Base-by-base conservation (phyloP, 129 eudicot species). In the Chrysanthemum seticuspe region DNA sequence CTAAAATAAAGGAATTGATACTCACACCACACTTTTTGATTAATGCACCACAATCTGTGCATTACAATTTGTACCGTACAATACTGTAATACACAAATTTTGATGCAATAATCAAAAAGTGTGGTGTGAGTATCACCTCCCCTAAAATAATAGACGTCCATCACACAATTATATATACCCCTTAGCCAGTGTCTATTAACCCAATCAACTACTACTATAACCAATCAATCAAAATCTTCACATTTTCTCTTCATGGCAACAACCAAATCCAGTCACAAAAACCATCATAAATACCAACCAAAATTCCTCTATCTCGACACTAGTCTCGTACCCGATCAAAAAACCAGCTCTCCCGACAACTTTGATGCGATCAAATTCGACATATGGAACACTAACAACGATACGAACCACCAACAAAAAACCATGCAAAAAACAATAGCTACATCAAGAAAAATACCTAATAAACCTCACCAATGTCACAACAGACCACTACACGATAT, bases 311-410 rank as follows among this genome's bases (percentile, higher is more conserved):
- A 72, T 65, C 83, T 69, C 21, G 74, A 77, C 61, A 77, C 21
- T 21, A 21, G 58, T 21, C 27, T 61, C 10, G 82, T 63, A 53
- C 65, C 56, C 27, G 76, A 79, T 49, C 63, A 50, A 10, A 72
- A 45, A 65, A 8, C 19, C 31, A 72, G 16, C 50, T 61, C 81
- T 16, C 11, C 54, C 25, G 62, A 71, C 58, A 62, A 62, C 15
- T 76, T 86, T 44, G 89, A 89, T 14, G 71, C 78, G 62, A 79
- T 85, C 29, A 87, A 85, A 65, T 67, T 89, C 45, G 85, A 83
- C 8, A 15, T 85, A 10, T 86, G 87, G 88, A 74, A 57, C 75
- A 55, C 68, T n/a, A 67, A 10, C 25, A 19, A 15, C 65, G 29
- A 75, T 11, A 9, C 40, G 13, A 34, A 5, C 52, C 13, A 49